Base-by-base conservation (phyloP, 164 flowering plant genomes). In the Stephania yunnanensis region DNA sequence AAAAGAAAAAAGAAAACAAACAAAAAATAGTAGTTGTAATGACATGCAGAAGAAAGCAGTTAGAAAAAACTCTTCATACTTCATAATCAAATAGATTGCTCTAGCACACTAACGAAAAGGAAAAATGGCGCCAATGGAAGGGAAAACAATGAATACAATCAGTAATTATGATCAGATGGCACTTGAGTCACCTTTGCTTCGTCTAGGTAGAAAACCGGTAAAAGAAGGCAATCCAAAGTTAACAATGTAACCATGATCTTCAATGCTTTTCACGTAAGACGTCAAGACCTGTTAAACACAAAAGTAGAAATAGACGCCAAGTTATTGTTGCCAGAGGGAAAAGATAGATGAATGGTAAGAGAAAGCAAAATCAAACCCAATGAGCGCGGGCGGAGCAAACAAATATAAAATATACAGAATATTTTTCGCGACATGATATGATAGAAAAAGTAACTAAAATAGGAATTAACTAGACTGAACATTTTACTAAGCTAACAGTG, bases 191-290 rank as follows among this genome's bases (percentile, higher is more conserved):
- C 73, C 76, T 76, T 85, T 81, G 69, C 77, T 81, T 31, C 72
- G 81, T 73, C 84, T 87, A 68, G 90, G 86, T 80, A 89, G 77
- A 86, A 96, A 96, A 3, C 99, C 99, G 74, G 83, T 76, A 73
- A 92, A 92, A 3, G 92, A 86, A 71, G 92, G 73, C 70, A 80
- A 76, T 61, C 99, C 99, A 85, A 94, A 94, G 79, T 92, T 88
- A 80, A 96, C 97, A 76, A 94, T 87, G 79, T 89, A 94, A 46
- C 99, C 99, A 87, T 92, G 98, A 84, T 96, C 99, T 83, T 96
- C 98, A 78, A 91, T 83, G 84, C 97, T 96, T 85, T 88, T 96
- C 67, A 96, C 95, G 79, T 87, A 87, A 65, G 97, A 95, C 75
- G 87, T 83, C 10, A 96, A 85, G 44, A 91, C 92, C 98, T 95